These are phyloP conservation scores for Diddensiella transvaalensis DNA, from an alignment of 805 yeast genomes.

Conservation along the genomic window DNA sequence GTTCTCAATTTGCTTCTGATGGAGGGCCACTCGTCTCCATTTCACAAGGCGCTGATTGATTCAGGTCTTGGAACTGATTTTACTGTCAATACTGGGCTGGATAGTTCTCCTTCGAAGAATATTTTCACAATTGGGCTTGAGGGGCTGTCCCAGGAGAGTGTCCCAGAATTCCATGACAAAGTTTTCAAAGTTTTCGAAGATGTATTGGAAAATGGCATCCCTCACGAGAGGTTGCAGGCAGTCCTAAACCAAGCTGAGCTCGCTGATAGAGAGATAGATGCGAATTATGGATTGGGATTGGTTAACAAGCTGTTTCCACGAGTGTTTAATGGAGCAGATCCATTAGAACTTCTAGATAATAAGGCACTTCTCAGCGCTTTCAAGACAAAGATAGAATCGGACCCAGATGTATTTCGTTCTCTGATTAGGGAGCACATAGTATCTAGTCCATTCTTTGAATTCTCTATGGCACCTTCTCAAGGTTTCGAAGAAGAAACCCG, in stretches of 20 bases:
- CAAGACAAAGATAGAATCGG: conserved; percentile 52
- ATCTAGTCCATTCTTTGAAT: conserved; percentile 58
- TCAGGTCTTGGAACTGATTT: conserved; percentile 81
- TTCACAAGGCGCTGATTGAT: conserved; percentile 84
- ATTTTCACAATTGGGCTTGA: conserved; percentile 83
- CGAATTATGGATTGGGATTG: conserved; percentile 82
- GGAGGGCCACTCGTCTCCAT: conserved; percentile 90
- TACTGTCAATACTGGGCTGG: conserved; percentile 83
- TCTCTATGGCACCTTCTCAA: conserved; percentile 69
- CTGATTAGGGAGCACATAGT: conserved; percentile 54
- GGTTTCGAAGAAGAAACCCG: conserved; percentile 49
- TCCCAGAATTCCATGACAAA: conserved; percentile 43
- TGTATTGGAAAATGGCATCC: conserved; percentile 44
- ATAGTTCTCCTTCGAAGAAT: conserved; percentile 70
- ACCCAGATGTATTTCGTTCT: conserved; percentile 58
- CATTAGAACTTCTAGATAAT: conserved; percentile 63
- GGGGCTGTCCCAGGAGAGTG: conserved; percentile 55
- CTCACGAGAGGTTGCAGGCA: conserved; percentile 67
- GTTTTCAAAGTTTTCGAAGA: conserved; percentile 47
- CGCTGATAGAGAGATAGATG: conserved; percentile 76
- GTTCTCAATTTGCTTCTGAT: conserved; percentile 65
- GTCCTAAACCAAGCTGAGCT: conserved; percentile 85
- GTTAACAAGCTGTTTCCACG: conserved; percentile 73
- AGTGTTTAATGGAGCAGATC: conserved; percentile 81
- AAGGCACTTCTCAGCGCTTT: conserved; percentile 57